Base-by-base conservation (phyloP, 2,329 filamentous ascomycete species). In the Exophiala sp. region DNA sequence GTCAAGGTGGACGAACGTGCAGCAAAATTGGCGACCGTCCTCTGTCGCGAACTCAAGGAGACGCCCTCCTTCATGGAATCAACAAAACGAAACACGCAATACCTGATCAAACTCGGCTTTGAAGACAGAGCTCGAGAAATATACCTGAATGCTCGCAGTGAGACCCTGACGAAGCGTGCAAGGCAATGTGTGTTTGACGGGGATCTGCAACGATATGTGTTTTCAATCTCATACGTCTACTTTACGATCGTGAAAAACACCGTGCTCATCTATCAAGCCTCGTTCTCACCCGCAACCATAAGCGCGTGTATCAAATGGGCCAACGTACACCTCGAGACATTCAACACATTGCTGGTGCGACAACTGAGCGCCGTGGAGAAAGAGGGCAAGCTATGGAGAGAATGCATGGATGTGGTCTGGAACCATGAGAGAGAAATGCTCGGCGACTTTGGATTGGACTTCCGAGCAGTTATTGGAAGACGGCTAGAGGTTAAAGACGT, bases 271-370 rank as follows among this genome's bases (percentile, higher is more conserved):
- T 96, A 94, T 71, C 90, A 95, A 67, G 72, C 74, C 49, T 95
- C 90, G 69, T 97, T 97, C 68, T 86, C 91, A 9, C 81, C 89
- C 21, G 78, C 85, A 11, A 89, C 94, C 76, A 95, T 94, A 81
- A 95, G 90, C 65, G 91, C 91, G 0, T 95, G 91, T 64, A 92
- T 99, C 65, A 95, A 92, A 68, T 99, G 94, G 94, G 91, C 91
- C n/a, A 97, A 96, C 71, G 87, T 94, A 64, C 86, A 95, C 68
- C 84, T 97, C 1, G 91, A 96, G 64, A 85, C 85, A 1, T 97
- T 97, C 76, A 97, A 96, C 65, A 79, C 79, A 42, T 84, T 94
- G 47, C 77, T 99, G 35, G 83, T 81, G 34, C 79, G 92, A 55
- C 94, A 97, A 72, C 76, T 99, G 57, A 95, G 90, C 72, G 91